Evolutionary conservation across 352 stramenopile species (phyloP).

Genomic region (Phytopythium delawarense): DNA sequence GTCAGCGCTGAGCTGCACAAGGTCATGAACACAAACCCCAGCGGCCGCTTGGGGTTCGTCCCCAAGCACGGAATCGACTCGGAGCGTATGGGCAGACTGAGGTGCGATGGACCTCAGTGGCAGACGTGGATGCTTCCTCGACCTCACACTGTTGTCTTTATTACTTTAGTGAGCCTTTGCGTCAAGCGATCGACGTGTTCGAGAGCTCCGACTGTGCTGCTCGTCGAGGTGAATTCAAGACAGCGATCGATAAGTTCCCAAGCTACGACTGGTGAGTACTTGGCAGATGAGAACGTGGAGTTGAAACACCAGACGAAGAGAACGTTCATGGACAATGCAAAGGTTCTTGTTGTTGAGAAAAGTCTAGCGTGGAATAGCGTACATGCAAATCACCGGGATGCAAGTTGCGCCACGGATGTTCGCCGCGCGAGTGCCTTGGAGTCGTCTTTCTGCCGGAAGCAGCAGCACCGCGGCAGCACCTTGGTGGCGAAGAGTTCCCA

Average conservation of each 20-base stretch:
- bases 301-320: too few relatives aligned
- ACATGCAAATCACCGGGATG: neutral
- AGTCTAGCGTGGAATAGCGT: too few relatives aligned
- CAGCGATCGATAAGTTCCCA: neutral
- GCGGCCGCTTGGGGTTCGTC: neutral
- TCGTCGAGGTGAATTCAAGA: neutral
- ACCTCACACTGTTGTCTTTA: too few relatives aligned
- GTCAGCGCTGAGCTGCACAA: slow-evolving; percentile 47
- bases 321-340: too few relatives aligned
- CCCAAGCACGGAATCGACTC: neutral
- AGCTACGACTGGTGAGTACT: too few relatives aligned
- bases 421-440: neutral
- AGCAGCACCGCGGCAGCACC: slow-evolving; percentile 10
- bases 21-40: neutral
- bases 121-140: too few relatives aligned
- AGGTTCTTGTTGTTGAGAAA: too few relatives aligned
- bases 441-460: neutral
- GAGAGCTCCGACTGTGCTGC: neutral
- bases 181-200: neutral
- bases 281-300: too few relatives aligned
- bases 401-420: neutral
- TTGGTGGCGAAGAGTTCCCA: slow-evolving; percentile 29
- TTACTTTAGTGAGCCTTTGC: neutral
- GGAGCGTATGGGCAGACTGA: neutral
- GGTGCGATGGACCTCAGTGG: neutral